A percentile compares a stretch with the other conserved stretches of the same genome.
phyloP scores from a whole-genome alignment of 2,329 filamentous ascomycete species.

The Epichloe hybrida region DNA sequence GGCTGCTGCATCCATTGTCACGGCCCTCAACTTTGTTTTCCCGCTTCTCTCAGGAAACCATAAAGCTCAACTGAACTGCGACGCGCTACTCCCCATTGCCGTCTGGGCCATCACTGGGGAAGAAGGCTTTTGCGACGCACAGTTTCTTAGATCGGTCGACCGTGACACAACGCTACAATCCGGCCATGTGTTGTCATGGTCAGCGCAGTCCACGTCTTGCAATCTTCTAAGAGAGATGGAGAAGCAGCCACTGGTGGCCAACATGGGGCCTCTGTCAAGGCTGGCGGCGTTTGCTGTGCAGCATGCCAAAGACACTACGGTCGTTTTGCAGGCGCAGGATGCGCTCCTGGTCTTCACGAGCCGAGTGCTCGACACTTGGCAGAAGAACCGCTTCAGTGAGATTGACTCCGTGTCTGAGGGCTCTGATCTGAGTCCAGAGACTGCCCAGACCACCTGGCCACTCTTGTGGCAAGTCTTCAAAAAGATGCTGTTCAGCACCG shows the following conservation, averaged over 20 bases:
- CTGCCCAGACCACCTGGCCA: slow-evolving; percentile 52
- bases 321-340: slow-evolving; percentile 41
- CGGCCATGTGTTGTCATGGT: slow-evolving; percentile 46
- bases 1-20: slow-evolving; percentile 41
- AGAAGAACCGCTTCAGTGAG: slow-evolving; percentile 56
- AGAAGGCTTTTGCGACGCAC: slow-evolving; percentile 63
- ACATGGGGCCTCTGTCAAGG: slow-evolving; percentile 53
- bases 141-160: slow-evolving; percentile 59
- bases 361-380: slow-evolving; percentile 58
- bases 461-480: slow-evolving; percentile 63
- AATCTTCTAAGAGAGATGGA: slow-evolving; percentile 43
- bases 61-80: slow-evolving; percentile 47
- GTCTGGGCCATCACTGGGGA: slow-evolving; percentile 53
- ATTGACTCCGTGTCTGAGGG: slow-evolving; percentile 57
- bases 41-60: slow-evolving; percentile 51
- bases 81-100: slow-evolving; percentile 55
- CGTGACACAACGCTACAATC: slow-evolving; percentile 45
- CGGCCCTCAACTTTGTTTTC: slow-evolving; percentile 67
- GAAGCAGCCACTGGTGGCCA: slow-evolving; percentile 46
- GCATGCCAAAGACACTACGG: slow-evolving; percentile 30
- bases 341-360: slow-evolving; percentile 53
- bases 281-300: slow-evolving; percentile 52
- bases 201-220: slow-evolving; percentile 44
- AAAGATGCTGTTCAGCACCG: slow-evolving; percentile 60
- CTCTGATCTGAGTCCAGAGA: slow-evolving; percentile 49